Evolutionary conservation across 768 basidiomycete genomes (phyloP).

Genomic region (Dacryopinax primogenitus): DNA sequence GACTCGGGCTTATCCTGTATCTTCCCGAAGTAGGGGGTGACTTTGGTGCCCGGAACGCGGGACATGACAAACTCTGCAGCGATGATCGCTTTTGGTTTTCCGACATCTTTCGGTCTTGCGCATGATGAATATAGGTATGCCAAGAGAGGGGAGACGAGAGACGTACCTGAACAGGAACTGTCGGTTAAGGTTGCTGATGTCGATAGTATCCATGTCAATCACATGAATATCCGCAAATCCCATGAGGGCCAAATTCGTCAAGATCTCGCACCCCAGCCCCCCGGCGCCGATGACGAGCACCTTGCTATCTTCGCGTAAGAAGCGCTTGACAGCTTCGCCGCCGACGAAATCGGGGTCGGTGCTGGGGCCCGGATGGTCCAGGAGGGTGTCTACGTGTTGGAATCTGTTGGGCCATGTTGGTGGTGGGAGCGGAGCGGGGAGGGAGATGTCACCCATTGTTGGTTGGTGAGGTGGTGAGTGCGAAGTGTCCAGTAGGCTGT

Average conservation of each 20-base stretch:
- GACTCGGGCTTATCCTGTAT: constrained; percentile 95
- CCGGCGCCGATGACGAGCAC: constrained; percentile 97
- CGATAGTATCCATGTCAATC: constrained; percentile 99
- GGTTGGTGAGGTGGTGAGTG: too few relatives aligned
- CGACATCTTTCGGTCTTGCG: constrained; percentile 73
- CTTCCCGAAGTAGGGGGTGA: constrained; percentile 95
- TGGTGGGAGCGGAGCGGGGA: background rate
- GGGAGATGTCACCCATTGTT: background rate
- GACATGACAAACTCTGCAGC: constrained; percentile 97
- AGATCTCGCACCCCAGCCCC: constrained; percentile 90
- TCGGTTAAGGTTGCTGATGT: constrained; percentile 95
- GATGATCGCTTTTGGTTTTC: constrained; percentile 81
- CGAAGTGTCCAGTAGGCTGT: too few relatives aligned
- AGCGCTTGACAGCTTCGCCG: constrained; percentile 73
- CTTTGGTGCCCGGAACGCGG: constrained; percentile 87
- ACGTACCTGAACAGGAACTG: constrained; percentile 91
- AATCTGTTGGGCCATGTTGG: constrained; percentile 52
- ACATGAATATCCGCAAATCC: constrained; percentile 99
- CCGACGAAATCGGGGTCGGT: constrained; percentile 69
- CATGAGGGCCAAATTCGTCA: constrained; percentile 87
- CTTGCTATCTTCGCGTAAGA: constrained; percentile 72
- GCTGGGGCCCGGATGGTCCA: constrained; percentile 77
- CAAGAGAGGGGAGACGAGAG: background rate
- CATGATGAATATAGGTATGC: background rate
- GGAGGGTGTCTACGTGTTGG: constrained; percentile 70